Percentiles rank a stretch among this genome's conserved stretches.
Conservation (phyloP, 23 red algal species). For the Chondrus crispus region DNA sequence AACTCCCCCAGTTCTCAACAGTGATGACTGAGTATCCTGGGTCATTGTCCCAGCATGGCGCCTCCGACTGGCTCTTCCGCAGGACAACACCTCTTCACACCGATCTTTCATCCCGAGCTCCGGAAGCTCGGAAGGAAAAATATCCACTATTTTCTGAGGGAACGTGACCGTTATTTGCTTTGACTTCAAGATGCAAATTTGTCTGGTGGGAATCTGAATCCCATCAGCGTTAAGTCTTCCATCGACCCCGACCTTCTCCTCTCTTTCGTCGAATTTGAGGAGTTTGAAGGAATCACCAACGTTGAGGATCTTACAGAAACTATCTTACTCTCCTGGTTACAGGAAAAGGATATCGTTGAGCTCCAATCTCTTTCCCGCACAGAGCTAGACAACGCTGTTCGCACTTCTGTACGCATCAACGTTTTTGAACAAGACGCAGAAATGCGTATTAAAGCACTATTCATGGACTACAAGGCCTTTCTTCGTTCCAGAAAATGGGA, state of each 20-base stretch:
- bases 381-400: not conserved
- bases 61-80: no score
- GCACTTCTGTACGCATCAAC: not conserved
- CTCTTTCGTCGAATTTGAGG: not conserved
- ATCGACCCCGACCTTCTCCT: not conserved
- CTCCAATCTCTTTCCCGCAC: not conserved
- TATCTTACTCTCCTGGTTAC: not conserved
- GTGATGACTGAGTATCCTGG: no score
- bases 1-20: no score
- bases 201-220: not conserved
- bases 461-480: not conserved
- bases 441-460: not conserved
- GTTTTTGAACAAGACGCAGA: not conserved
- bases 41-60: no score
- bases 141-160: not conserved
- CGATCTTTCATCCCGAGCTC: not conserved
- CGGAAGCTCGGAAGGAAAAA: not conserved
- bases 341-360: not conserved
- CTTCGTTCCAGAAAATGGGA: not conserved
- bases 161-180: not conserved
- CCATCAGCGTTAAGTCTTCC: not conserved
- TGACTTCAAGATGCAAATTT: not conserved
- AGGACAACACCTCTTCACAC: no score
- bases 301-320: not conserved
- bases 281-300: not conserved